phyloP scores from a whole-genome alignment of 1,284 basidiomycete genomes.

The Leccinum pachyderme region DNA sequence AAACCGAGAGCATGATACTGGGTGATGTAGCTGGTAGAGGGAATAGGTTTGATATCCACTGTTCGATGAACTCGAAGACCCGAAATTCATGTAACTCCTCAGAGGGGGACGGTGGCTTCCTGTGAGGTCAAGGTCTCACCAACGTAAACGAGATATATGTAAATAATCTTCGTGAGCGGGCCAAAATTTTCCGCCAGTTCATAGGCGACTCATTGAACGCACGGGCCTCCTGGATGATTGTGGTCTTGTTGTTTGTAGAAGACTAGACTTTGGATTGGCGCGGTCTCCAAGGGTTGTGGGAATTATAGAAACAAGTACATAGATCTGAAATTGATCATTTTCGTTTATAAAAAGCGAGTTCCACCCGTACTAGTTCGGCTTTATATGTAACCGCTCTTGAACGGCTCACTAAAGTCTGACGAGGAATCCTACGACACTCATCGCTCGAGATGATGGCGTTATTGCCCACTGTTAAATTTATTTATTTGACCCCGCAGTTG shows the following conservation, averaged over 20 bases:
- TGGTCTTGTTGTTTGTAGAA: slow-evolving; percentile 93
- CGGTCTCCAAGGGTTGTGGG: too few relatives aligned
- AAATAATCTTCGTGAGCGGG: slow-evolving; percentile 82
- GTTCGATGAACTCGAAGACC: slow-evolving; percentile 45
- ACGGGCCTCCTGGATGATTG: slow-evolving; percentile 96
- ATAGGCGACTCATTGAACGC: slow-evolving; percentile 99
- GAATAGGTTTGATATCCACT: slow-evolving; percentile 75
- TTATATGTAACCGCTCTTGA: too few relatives aligned
- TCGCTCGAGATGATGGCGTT: too few relatives aligned
- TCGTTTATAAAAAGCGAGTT: too few relatives aligned
- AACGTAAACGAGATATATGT: slow-evolving; percentile 91
- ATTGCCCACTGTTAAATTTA: too few relatives aligned
- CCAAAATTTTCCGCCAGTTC: slow-evolving; percentile 94
- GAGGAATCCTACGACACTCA: too few relatives aligned
- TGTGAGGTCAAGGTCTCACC: slow-evolving; percentile 95
- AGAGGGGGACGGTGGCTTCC: slow-evolving; percentile 85
- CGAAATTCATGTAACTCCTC: slow-evolving; percentile 71
- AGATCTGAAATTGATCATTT: too few relatives aligned
- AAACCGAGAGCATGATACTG: slow-evolving; percentile 98
- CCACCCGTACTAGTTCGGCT: too few relatives aligned
- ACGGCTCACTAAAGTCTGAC: too few relatives aligned
- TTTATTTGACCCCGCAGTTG: too few relatives aligned
- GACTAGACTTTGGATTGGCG: slow-evolving; percentile 53
- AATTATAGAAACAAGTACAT: too few relatives aligned
- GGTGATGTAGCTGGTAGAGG: slow-evolving; percentile 87